A percentile compares a stretch with the other conserved stretches of the same genome.
Evolutionary conservation across 352 stramenopile genomes (phyloP).

Genomic region (Phytophthora ohioensis): DNA sequence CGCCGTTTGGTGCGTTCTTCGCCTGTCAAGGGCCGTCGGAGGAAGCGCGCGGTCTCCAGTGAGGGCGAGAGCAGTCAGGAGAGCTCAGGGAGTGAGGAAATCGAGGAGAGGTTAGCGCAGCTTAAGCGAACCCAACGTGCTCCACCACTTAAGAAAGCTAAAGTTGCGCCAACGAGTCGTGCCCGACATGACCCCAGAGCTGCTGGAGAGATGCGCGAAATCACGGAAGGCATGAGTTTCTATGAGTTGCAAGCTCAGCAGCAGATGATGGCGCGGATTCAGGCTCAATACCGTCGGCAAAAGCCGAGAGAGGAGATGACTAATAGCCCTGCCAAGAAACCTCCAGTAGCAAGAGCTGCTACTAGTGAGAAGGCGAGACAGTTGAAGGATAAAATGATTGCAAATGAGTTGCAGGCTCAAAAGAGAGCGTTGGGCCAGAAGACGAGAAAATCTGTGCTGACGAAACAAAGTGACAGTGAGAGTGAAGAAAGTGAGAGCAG

Average conservation of each 20-base stretch:
- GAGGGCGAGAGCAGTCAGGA: slow-evolving; percentile 25
- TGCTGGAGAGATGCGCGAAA: slow-evolving; percentile 27
- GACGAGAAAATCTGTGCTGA: slow-evolving; percentile 14
- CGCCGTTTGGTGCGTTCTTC: slow-evolving; percentile 10
- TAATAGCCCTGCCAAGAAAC: neutral
- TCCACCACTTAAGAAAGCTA: slow-evolving; percentile 11
- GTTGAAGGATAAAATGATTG: slow-evolving; percentile 4
- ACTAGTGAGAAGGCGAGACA: slow-evolving; percentile 2
- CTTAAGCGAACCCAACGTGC: slow-evolving; percentile 5
- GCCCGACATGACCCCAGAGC: neutral
- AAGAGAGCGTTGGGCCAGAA: slow-evolving; percentile 19
- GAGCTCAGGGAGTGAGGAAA: slow-evolving; percentile 22
- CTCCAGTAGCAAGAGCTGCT: neutral
- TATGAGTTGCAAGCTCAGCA: slow-evolving; percentile 65
- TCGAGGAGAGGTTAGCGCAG: slow-evolving; percentile 11
- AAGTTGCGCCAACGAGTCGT: slow-evolving; percentile 27
- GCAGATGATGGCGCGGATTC: slow-evolving; percentile 50
- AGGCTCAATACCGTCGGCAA: slow-evolving; percentile 34
- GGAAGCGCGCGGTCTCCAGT: slow-evolving; percentile 20
- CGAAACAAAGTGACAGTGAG: slow-evolving; percentile 12
- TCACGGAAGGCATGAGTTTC: slow-evolving; percentile 54
- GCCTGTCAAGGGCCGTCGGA: slow-evolving; percentile 2
- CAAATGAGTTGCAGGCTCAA: slow-evolving; percentile 19
- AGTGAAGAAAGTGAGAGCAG: slow-evolving; percentile 28
- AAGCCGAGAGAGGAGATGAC: slow-evolving; percentile 7